These are phyloP conservation scores for Hypoxylon sp. DNA, from an alignment of 2,329 filamentous ascomycete species.

Conservation along the genomic window DNA sequence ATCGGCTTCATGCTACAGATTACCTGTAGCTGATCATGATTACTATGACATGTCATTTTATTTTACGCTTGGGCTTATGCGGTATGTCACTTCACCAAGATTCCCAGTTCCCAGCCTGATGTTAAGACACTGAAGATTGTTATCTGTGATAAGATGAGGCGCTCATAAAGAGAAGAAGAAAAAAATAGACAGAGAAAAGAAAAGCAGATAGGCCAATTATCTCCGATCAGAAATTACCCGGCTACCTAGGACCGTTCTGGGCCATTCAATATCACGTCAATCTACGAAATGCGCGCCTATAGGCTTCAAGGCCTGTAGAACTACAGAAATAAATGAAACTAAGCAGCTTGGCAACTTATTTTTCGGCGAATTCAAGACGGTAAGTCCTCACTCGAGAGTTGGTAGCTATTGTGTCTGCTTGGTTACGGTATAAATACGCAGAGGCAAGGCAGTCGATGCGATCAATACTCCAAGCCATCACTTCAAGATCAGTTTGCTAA, in stretches of 20 bases:
- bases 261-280: neutral
- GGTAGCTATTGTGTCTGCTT: neutral
- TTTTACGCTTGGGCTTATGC: too few relatives aligned
- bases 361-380: neutral
- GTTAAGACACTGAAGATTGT: too few relatives aligned
- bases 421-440: too few relatives aligned
- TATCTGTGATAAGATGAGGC: too few relatives aligned
- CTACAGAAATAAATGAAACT: neutral
- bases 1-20: too few relatives aligned
- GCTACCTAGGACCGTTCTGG: neutral
- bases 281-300: neutral
- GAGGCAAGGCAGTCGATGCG: neutral
- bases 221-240: neutral
- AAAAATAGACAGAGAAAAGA: too few relatives aligned
- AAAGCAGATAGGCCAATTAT: neutral
- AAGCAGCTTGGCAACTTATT: neutral
- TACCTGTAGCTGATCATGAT: too few relatives aligned
- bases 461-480: neutral
- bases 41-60: too few relatives aligned
- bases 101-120: too few relatives aligned
- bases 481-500: neutral
- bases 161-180: too few relatives aligned
- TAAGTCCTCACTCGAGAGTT: neutral
- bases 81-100: too few relatives aligned
- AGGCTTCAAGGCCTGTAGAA: neutral